Base-by-base conservation (phyloP, 805 yeast genomes). In the Clavispora phyllophila region DNA sequence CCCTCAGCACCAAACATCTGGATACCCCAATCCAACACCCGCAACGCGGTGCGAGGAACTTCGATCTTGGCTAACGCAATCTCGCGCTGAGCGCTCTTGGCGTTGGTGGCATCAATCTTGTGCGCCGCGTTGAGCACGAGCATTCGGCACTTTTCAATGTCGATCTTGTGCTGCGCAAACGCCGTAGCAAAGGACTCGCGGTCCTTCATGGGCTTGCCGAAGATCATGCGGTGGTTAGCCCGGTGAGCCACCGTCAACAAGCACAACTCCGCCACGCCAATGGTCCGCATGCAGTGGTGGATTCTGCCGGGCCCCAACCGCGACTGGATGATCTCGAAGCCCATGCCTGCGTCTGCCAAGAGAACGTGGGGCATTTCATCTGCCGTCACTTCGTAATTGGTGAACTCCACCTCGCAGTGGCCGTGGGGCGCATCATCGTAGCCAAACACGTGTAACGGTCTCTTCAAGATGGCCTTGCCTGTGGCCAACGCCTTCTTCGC, bases 381-480 rank as follows among this genome's bases (percentile, higher is more conserved):
- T 17, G 48, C 51, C 3, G 78, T 73, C 9, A 80, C 69, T 40
- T 68, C 76, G 46, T 67, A 73, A 53, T 75, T 63, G 26, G 66
- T 60, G 57, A 81, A 81, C 38, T 58, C 65, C 42, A 81, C 69
- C 55, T 80, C 84, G 63, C 76, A 75, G 54, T 81, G 85, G n/a
- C 86, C 86, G 56, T 80, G 85, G 4, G 86, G 86, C 22, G 84
- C 84, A 54, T 80, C 85, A 53, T 80, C 85, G 48, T 70, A 78
- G 3, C 85, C 85, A 54, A 76, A 73, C 1, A 80, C 78, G 15
- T 54, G 45, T 51, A 79, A 63, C 3, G 83, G 82, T 35, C 85
- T 66, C 26, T 73, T 58, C 25, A 78, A 49, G 22, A 53, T 64
- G 37, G 73, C 81, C 31, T 62, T 62, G 5, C 82, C 82, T 1